Evolutionary conservation across 257 asterid species (phyloP), one percentile per base, ranked within the genome.

Genomic region (Solanum verrucosum): DNA sequence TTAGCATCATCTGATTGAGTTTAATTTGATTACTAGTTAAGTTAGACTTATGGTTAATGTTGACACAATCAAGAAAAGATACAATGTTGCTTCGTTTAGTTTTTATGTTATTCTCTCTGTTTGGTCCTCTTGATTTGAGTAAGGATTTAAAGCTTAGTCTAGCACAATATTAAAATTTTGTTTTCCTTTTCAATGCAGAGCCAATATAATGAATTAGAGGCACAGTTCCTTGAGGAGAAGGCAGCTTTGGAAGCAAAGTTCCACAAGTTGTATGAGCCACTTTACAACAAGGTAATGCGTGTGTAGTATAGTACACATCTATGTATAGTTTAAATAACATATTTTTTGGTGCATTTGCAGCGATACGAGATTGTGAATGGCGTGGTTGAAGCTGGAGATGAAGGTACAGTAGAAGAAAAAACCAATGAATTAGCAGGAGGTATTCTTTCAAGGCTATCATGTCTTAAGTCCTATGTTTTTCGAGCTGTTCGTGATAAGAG

Each of bases 171-270:
- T 15, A 14, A 78, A 27, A 14, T n/a, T 77, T 77, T 13, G 13
- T 40, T 40, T 40, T 38, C 35, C 84, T 77, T 42, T 2, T 29
- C 31, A 29, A 29, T 29, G 31, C 95, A 95, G 98, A 60, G 89
- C 21, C 90, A 92, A 70, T 95, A 95, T 87, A 93, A 94, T 90
- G 95, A 90, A 25, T 83, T 93, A 85, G 96, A 94, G 90, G 95
- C 94, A 29, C 92, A 93, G 18, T 92, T 91, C 87, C 89, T 91
- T 8, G 93, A 94, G 89, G 98, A 95, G 86, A 92, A 92, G 87
- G 94, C 96, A 34, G 91, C 91, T 6, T 94, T 95, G 82, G 96
- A 95, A 90, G 94, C 94, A 78, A 94, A 91, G 89, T 95, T 94
- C 88, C 96, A 95, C 70, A 94, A 92, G 90, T 88, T 93, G 86